Evolutionary conservation across 306 rosid genomes (phyloP).

Genomic region (Hippophae rhamnoides): DNA sequence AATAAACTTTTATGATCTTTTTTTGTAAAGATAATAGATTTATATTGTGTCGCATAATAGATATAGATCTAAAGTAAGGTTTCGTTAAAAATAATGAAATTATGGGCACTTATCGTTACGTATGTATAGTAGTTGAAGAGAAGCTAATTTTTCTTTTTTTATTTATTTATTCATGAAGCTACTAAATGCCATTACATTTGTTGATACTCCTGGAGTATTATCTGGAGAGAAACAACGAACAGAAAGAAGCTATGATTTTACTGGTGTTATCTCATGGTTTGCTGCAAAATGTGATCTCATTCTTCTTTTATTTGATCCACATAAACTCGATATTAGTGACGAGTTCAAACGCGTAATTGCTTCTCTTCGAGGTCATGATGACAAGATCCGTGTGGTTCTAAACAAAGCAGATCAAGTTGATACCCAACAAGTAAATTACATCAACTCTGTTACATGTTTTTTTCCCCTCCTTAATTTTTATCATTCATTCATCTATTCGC

Average conservation of each 20-base stretch:
- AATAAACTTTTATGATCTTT: not conserved
- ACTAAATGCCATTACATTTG: conserved; percentile 70
- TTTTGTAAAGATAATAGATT: not conserved
- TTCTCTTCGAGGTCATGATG: conserved; percentile 78
- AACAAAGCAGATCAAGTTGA: conserved; percentile 96
- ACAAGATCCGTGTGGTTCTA: conserved; percentile 90
- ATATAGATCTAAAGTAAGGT: too few species aligned
- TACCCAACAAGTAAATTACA: conserved; percentile 67
- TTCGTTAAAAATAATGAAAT: too few species aligned
- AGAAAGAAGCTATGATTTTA: conserved; percentile 86
- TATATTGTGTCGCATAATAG: too few species aligned
- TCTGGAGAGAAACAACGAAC: conserved; percentile 98
- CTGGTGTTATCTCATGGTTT: conserved; percentile 96
- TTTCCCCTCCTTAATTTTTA: not conserved
- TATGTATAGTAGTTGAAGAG: not conserved
- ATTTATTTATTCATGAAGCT: conserved; percentile 28
- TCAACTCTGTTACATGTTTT: not conserved
- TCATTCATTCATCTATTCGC: not conserved
- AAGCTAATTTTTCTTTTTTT: conserved; percentile 6
- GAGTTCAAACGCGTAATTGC: conserved; percentile 84
- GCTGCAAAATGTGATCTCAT: conserved; percentile 94
- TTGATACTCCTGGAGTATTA: conserved; percentile 94
- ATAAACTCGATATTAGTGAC: conserved; percentile 87
- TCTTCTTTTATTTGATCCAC: conserved; percentile 88
- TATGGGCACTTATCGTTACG: not conserved